Percentiles rank a stretch among this genome's conserved stretches.
Evolutionary conservation across 2,329 filamentous ascomycete species (phyloP).

Genomic region (Microdochium nivale): DNA sequence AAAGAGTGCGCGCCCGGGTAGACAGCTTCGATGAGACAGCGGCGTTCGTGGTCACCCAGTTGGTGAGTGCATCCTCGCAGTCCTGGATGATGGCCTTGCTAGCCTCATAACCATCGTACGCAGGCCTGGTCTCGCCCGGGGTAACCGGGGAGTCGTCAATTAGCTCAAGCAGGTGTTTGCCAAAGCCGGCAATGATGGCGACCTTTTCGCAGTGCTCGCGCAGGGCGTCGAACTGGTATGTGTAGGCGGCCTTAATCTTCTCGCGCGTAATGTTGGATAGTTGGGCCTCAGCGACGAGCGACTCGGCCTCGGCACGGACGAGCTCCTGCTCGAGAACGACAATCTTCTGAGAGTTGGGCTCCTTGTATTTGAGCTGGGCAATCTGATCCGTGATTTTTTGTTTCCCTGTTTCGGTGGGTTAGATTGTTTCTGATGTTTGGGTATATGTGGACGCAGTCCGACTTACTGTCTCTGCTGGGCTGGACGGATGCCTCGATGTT

Average conservation of each 20-base stretch:
- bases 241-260: constrained; percentile 97
- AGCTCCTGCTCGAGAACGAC: constrained; percentile 98
- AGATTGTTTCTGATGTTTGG: constrained; percentile 6
- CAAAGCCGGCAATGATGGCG: constrained; percentile 93
- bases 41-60: constrained; percentile 90
- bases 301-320: constrained; percentile 95
- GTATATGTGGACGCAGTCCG: background rate
- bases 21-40: constrained; percentile 83
- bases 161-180: constrained; percentile 95
- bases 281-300: constrained; percentile 96
- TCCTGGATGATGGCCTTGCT: constrained; percentile 99
- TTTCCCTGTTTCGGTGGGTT: constrained; percentile 57
- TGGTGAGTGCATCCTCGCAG: constrained; percentile 93
- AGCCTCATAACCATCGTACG: constrained; percentile 96
- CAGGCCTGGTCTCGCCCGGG: constrained; percentile 87
- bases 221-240: constrained; percentile 95
- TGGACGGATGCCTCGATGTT: constrained; percentile 99
- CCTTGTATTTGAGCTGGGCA: constrained; percentile 98
- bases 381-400: constrained; percentile 99
- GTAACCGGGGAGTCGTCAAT: constrained; percentile 96
- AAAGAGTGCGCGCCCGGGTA: constrained; percentile 77
- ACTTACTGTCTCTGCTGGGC: constrained; percentile 88
- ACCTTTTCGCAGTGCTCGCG: constrained; percentile 98
- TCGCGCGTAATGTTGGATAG: constrained; percentile 98
- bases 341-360: constrained; percentile 95